Base-by-base conservation (phyloP, 352 stramenopile species). In the Elongisporangium prolatum region DNA sequence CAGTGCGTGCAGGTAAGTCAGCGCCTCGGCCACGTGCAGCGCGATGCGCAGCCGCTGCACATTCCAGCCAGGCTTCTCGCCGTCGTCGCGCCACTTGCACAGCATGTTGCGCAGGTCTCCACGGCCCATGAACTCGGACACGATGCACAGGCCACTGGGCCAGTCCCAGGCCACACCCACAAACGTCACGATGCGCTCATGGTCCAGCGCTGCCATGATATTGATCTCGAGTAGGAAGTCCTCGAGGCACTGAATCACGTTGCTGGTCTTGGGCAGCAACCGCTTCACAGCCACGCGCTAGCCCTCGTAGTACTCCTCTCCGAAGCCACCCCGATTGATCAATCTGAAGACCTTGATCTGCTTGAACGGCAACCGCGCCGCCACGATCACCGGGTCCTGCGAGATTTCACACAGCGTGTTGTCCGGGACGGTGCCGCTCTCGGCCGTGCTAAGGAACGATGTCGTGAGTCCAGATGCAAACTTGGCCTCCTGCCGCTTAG, bases 1-100 rank as follows among this genome's bases (percentile, higher is more conserved):
- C 5, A 86, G 64, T 34, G 74, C 77, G 59, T 91, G 81, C 37
- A 91, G 58, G 44, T 89, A 91, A 18, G 67, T 77, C 13, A 91
- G 71, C 25, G 70, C 78, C 49, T 86, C 66, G 2, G 76, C 69
- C 9, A 91, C 68, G 53, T 89, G 72, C 38, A 84, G 58, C 13
- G 74, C 77, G 7, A 91, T 75, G 28, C 28, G 28, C 28, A 40
- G 28, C 8, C 28, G 28, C 28, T 40, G 28, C 28, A 9, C 28
- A 9, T 40, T 40, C 28, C 28, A 40, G 5, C 28, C 28, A 9
- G 28, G 28, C 28, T 40, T 40, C 28, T 40, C 28, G 28, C 28
- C 28, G 5, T 44, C 21, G 18, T 67, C 48, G 21, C 56, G 63
- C 8, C 44, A 69, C 20, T 70, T 55, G 11, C 28, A 65, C 34